Evolutionary conservation across 306 rosid genomes (phyloP), one percentile per base, ranked within the genome.

Genomic region (Ochetophila trinervis): DNA sequence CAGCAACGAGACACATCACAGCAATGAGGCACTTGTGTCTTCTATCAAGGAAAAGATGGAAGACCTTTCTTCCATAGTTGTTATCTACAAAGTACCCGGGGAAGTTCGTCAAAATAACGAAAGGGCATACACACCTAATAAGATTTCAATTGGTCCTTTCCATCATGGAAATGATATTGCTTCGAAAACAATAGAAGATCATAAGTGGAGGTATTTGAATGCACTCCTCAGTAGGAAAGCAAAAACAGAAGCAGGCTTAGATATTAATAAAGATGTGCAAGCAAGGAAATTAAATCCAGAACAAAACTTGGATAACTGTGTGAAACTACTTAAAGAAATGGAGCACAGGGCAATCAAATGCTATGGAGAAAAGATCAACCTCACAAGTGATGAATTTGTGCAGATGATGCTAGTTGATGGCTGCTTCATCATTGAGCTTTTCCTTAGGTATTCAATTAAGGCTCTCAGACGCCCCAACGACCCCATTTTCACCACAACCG

Each of bases 371-470:
- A 16, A 53, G 5, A 37, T 57, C 45, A 15, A 0, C 3, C 56
- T 66, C 42, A 5, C 37, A 1, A 61, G 69, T 36, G 17, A 82
- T 24, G n/a, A 75, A 2, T 84, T 84, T 53, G 53, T 73, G 30
- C 76, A 69, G 60, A 73, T 84, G 49, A 66, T 87, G 85, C 36
- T 87, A 37, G 47, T 87, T 44, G 93, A 87, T 74, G 78, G 82
- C 23, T 79, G 87, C 61, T 87, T 84, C 79, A 57, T 84, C 74
- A 85, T 87, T 10, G 93, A 87, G 77, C 76, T 87, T 0, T 76
- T 87, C 74, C 59, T 81, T 14, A 80, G 69, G 64, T 75, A 55
- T 34, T 19, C 77, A 19, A 12, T 69, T 1, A 84, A 58, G 78
- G 74, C 73, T 63, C 67, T 84, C 18, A 67, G 84, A 62, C 78